A percentile compares a stretch with the other conserved stretches of the same genome.
Evolutionary conservation across 495 filamentous ascomycete genomes (phyloP).

Genomic region (Cercophora samala): DNA sequence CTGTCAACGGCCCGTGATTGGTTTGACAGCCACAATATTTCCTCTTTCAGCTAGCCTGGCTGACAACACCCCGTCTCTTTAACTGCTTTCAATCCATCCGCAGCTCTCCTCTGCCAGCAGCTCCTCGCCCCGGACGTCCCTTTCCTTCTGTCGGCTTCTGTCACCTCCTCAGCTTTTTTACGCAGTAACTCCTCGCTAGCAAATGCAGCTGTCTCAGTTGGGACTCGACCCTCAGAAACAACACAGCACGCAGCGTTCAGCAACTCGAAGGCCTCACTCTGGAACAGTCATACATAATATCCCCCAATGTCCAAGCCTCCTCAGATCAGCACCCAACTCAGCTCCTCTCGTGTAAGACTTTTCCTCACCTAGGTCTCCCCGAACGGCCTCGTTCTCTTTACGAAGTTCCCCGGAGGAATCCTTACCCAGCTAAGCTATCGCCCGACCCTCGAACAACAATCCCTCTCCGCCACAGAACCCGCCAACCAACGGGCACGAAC

Average conservation of each 20-base stretch:
- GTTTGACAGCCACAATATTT: constrained; percentile 13
- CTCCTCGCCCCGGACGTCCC: constrained; percentile 22
- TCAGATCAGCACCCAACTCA: neutral
- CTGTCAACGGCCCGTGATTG: constrained; percentile 15
- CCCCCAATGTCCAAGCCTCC: constrained; percentile 6
- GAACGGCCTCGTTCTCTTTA: neutral
- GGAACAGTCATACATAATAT: neutral
- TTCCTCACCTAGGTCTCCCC: neutral
- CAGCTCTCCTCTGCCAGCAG: constrained; percentile 11
- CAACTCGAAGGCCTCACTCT: neutral
- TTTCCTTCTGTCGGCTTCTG: constrained; percentile 34
- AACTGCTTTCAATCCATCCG: constrained; percentile 28
- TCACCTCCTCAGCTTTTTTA: constrained; percentile 23
- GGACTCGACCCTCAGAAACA: constrained; percentile 3
- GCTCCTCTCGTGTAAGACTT: neutral
- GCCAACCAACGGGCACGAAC: neutral
- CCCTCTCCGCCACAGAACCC: neutral
- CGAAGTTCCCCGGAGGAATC: neutral
- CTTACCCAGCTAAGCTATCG: neutral
- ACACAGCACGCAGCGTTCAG: neutral
- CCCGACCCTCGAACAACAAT: neutral
- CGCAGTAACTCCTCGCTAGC: constrained; percentile 21
- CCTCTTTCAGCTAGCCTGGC: constrained; percentile 24
- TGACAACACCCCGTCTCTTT: neutral
- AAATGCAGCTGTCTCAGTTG: constrained; percentile 18